phyloP scores from a whole-genome alignment of 2,329 filamentous ascomycete species.

The Myriosclerotinia duriaeana region DNA sequence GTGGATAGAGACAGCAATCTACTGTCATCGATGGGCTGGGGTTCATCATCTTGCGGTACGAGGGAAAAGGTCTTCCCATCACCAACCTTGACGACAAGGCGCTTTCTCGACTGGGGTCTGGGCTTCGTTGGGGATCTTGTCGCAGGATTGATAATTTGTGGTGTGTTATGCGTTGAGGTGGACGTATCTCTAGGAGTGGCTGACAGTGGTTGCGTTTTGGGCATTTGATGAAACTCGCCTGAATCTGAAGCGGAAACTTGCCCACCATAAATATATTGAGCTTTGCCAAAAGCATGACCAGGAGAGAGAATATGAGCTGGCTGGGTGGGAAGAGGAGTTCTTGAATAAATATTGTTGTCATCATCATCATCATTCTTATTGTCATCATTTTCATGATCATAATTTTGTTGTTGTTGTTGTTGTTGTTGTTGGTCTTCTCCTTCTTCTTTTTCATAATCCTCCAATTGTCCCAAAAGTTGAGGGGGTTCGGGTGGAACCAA shows the following conservation, averaged over 20 bases:
- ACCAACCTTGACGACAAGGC: conserved; percentile 34
- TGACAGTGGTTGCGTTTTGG: conserved; percentile 30
- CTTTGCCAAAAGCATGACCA: conserved; percentile 26
- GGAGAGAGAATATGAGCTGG: conserved; percentile 38
- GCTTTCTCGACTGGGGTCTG: conserved; percentile 35
- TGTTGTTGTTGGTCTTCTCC: neutral
- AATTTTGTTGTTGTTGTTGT: neutral
- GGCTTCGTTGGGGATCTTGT: conserved; percentile 36
- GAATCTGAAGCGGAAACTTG: conserved; percentile 32
- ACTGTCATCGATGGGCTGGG: conserved; percentile 29
- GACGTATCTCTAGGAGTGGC: conserved; percentile 32
- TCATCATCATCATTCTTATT: conserved; percentile 25
- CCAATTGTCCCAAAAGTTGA: conserved; percentile 27
- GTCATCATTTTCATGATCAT: conserved; percentile 8
- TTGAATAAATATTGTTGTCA: conserved; percentile 35
- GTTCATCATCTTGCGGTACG: conserved; percentile 34
- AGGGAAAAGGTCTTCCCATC: conserved; percentile 41
- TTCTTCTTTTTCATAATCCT: conserved; percentile 11
- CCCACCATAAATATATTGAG: conserved; percentile 20
- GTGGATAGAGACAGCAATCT: conserved; percentile 27
- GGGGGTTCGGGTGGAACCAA: conserved; percentile 31
- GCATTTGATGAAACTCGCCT: conserved; percentile 35
- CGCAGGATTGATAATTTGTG: conserved; percentile 33
- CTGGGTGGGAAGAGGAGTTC: conserved; percentile 40
- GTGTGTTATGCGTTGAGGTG: conserved; percentile 33